Percentiles rank a stretch among this genome's conserved stretches.
Conservation (phyloP, 257 asterid species). For the Solanum corneliomulleri region DNA sequence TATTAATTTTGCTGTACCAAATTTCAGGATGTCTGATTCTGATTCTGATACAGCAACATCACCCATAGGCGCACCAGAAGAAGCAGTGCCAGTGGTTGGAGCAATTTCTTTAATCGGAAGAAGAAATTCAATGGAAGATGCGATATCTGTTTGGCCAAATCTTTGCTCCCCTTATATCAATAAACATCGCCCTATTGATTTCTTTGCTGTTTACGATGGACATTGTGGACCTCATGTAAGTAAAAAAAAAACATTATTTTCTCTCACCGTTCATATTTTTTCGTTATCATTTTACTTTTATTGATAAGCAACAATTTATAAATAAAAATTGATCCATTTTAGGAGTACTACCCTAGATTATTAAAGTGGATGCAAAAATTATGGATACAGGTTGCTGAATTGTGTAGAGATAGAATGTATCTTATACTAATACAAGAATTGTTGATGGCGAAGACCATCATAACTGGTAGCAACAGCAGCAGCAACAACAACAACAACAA, state of each 20-base stretch:
- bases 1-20: not conserved
- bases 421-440: not conserved
- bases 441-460: not conserved
- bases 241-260: too few species aligned
- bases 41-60: not conserved
- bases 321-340: too few species aligned
- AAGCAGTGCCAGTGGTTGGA: not conserved
- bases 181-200: not conserved
- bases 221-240: constrained; percentile 7
- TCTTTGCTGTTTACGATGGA: constrained; percentile 8
- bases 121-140: constrained; percentile 5
- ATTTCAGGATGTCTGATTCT: not conserved
- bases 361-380: not conserved
- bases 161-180: constrained; percentile 1
- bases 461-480: not conserved
- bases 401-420: not conserved
- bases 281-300: too few species aligned
- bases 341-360: too few species aligned
- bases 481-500: too few species aligned
- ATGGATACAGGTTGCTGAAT: not conserved
- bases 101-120: not conserved
- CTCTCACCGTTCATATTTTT: too few species aligned
- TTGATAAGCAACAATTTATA: too few species aligned
- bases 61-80: not conserved
- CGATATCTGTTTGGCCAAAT: not conserved